These are phyloP conservation scores for Lipomyces orientalis DNA, from an alignment of 805 yeast genomes.

Conservation along the genomic window DNA sequence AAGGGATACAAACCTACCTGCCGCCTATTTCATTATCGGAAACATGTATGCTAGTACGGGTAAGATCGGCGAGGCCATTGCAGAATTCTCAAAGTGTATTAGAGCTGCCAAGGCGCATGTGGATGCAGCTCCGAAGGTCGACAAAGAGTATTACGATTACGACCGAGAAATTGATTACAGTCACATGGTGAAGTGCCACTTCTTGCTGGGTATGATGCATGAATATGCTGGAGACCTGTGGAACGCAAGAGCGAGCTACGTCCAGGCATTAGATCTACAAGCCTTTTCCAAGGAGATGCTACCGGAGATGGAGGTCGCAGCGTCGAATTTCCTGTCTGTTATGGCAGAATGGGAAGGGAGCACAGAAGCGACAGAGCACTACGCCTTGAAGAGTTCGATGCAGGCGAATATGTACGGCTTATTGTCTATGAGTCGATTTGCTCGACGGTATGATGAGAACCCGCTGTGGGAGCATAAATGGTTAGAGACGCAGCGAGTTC, in stretches of 20 bases:
- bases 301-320: conserved; percentile 19
- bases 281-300: conserved; percentile 21
- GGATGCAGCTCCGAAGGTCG: conserved; percentile 17
- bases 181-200: conserved; percentile 20
- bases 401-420: conserved; percentile 19
- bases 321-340: conserved; percentile 22
- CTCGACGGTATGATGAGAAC: conserved; percentile 16
- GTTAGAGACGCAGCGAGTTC: conserved; percentile 14
- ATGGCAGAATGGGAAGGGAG: conserved; percentile 31
- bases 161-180: conserved; percentile 31
- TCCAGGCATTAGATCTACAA: conserved; percentile 13
- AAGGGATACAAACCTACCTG: conserved; percentile 25
- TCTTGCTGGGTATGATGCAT: conserved; percentile 22
- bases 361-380: conserved; percentile 21
- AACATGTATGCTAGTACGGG: conserved; percentile 4
- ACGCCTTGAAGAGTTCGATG: conserved; percentile 23
- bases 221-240: conserved; percentile 12
- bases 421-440: conserved; percentile 9
- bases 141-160: conserved; percentile 24
- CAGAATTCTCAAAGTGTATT: conserved; percentile 19
- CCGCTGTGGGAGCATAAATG: conserved; percentile 21
- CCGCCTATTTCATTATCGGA: conserved; percentile 27
- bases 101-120: conserved; percentile 31
- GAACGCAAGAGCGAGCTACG: conserved; percentile 19
- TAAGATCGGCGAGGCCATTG: conserved; percentile 6